Base-by-base conservation (phyloP, 768 basidiomycete species). In the Leccinum fibrillosum region DNA sequence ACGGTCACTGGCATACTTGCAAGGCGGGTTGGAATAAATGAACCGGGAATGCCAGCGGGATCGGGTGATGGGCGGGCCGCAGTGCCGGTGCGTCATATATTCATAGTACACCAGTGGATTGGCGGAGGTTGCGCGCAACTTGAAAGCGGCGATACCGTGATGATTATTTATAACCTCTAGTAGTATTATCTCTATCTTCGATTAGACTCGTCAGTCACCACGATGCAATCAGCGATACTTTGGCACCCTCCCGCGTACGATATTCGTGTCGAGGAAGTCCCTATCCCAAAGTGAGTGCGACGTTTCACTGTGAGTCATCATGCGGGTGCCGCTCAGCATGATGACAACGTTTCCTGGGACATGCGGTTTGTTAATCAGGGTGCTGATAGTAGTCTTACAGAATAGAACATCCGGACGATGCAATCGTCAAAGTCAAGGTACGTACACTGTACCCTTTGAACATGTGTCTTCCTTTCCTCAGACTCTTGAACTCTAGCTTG, bases 331-430 rank as follows among this genome's bases (percentile, higher is more conserved):
- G 23, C 39, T 44, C 12, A 25, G 23, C 39, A 19, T 34, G 39
- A 25, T 30, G 11, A 23, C 25, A 10, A 47, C n/a, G 39, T 42
- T n/a, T n/a, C 39, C 39, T 42, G 39, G 39, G 39, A 42, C n/a
- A 17, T 19, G 23, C 19, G 4, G 25, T 10, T 25, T 52, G 8
- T 55, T 15, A 45, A 49, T 26, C 23, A 25, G 4, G 35, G 3
- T 44, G 25, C 7, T 53, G 26, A 53, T 51, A 12, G 25, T 12
- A 30, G 13, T 17, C 23, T n/a, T 19, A 8, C 59, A 89, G 89
- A 57, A 84, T 92, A 49, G 76, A 83, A 57, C 78, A 90, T 59
- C 82, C 86, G 1, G 89, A 92, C 67, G 89, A 91, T 75, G 90
- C 82, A 2, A 88, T 92, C 48, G 80, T 92, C 54, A 89, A 86